Base-by-base conservation (phyloP, 495 filamentous ascomycete species). In the Xylaria venustula region DNA sequence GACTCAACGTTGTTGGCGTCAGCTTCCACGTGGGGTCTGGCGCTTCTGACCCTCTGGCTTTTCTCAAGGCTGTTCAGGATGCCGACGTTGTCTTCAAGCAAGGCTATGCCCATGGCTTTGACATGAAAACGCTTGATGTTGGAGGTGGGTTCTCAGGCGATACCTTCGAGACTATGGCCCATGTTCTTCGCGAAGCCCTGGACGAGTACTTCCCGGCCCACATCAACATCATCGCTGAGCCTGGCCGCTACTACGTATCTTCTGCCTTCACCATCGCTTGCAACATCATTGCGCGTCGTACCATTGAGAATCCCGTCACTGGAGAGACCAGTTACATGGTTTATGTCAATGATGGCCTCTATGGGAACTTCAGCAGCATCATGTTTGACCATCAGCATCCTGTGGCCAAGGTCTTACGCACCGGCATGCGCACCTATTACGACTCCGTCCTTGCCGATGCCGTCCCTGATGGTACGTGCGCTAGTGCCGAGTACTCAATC, bases 341-440 rank as follows among this genome's bases (percentile, higher is more conserved):
- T 26, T 98, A 98, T 73, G 77, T 98, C 64, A 98, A 98, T 68
- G 94, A 98, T 66, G 94, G 94, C 25, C 86, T 97, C 40, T 99
- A 99, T 64, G 93, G 94, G 59, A 97, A 97, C 75, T 98, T 99
- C 75, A 93, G 91, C 61, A 94, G 90, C 83, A 97, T 97, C 81
- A 95, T 99, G 76, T 99, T 97, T 74, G 95, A 98, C 68, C 95
- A 98, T 73, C 95, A 99, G 79, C 82, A 96, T 67, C 93, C 93
- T 0, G 75, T 88, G 44, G 90, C 93, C 50, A 90, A 87, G 73
- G 81, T 98, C 52, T 77, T 99, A 26, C 86, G 87, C 64, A 81
- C 79, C 49, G 82, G 79, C 23, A 76, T 82, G 25, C 77, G 73
- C 23, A 80, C 81, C 64, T 71, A 78, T 63, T 85, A 83, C 65